phyloP scores from a whole-genome alignment of 768 basidiomycete species.

The Tylopilus subfusipes region DNA sequence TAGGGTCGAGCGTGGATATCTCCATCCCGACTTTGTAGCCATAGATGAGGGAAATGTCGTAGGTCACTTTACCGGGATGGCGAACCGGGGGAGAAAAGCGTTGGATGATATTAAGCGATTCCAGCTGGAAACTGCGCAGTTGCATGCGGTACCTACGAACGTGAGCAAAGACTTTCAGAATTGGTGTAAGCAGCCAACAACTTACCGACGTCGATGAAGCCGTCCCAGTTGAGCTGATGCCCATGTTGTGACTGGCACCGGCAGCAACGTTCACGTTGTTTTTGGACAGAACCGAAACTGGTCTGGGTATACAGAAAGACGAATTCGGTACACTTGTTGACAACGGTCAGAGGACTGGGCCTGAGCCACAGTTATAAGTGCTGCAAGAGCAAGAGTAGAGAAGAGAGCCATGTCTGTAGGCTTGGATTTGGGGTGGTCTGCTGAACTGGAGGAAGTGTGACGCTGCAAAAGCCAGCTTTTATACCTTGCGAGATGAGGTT shows the following conservation, averaged over 20 bases:
- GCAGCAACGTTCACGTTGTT: slow-evolving; percentile 27
- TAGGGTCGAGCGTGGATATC: slow-evolving; percentile 25
- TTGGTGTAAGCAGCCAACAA: background rate
- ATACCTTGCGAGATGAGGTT: slow-evolving; percentile 4
- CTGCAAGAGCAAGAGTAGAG: slow-evolving; percentile 20
- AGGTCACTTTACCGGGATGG: slow-evolving; percentile 29
- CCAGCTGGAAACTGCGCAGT: slow-evolving; percentile 1
- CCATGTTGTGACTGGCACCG: slow-evolving; percentile 26
- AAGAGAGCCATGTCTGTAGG: slow-evolving; percentile 19
- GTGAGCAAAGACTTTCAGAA: slow-evolving; percentile 1
- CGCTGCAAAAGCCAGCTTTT: slow-evolving; percentile 4
- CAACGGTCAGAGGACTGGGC: slow-evolving; percentile 31
- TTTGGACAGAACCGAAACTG: slow-evolving; percentile 24
- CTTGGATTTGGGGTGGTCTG: background rate
- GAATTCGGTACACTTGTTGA: slow-evolving; percentile 23
- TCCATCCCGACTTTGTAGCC: slow-evolving; percentile 35
- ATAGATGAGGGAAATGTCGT: slow-evolving; percentile 34
- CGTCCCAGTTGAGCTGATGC: slow-evolving; percentile 32
- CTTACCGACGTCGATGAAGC: slow-evolving; percentile 30
- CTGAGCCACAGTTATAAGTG: slow-evolving; percentile 15
- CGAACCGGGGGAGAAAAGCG: slow-evolving; percentile 5
- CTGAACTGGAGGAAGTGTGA: background rate
- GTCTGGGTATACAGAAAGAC: slow-evolving; percentile 32
- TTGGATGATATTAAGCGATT: background rate
- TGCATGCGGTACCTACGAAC: slow-evolving; percentile 27